These are phyloP conservation scores for Fusarium poae DNA, from an alignment of 2,329 filamentous ascomycete species.

Conservation along the genomic window DNA sequence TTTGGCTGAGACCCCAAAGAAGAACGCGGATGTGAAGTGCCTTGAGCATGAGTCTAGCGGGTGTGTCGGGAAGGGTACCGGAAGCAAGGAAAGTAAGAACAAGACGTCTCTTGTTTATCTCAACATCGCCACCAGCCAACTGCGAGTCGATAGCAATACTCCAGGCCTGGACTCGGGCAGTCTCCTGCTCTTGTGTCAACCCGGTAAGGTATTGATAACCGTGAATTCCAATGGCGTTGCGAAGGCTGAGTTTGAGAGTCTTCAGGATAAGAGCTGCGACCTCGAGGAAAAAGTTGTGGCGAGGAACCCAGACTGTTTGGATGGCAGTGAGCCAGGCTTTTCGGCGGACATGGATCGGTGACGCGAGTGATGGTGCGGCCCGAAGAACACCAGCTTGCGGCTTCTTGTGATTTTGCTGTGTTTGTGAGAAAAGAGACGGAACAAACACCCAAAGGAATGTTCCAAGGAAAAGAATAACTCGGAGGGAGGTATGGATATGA, in stretches of 20 bases:
- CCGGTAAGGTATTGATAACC: slow-evolving; percentile 85
- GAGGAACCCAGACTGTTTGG: slow-evolving; percentile 91
- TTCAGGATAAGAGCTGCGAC: slow-evolving; percentile 84
- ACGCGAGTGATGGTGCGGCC: slow-evolving; percentile 78
- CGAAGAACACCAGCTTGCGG: slow-evolving; percentile 60
- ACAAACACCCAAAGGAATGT: slow-evolving; percentile 67
- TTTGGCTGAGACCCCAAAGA: slow-evolving; percentile 80
- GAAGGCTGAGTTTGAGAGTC: slow-evolving; percentile 82
- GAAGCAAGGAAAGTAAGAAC: slow-evolving; percentile 90
- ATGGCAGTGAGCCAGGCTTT: slow-evolving; percentile 95
- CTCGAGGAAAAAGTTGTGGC: slow-evolving; percentile 87
- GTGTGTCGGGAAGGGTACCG: slow-evolving; percentile 85
- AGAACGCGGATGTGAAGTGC: slow-evolving; percentile 91
- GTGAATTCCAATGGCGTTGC: slow-evolving; percentile 81
- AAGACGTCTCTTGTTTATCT: slow-evolving; percentile 89
- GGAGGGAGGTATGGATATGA: slow-evolving; percentile 66
- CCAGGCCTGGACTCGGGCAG: slow-evolving; percentile 90
- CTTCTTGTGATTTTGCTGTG: slow-evolving; percentile 65
- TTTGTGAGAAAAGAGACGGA: slow-evolving; percentile 63
- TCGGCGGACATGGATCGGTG: slow-evolving; percentile 85
- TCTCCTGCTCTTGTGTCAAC: slow-evolving; percentile 85
- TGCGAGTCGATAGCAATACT: slow-evolving; percentile 93
- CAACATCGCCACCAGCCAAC: slow-evolving; percentile 87
- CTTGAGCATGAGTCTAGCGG: slow-evolving; percentile 88
- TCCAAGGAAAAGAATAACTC: slow-evolving; percentile 65